Base-by-base conservation (phyloP, 2,329 filamentous ascomycete genomes). In the Zymoseptoria passerinii region DNA sequence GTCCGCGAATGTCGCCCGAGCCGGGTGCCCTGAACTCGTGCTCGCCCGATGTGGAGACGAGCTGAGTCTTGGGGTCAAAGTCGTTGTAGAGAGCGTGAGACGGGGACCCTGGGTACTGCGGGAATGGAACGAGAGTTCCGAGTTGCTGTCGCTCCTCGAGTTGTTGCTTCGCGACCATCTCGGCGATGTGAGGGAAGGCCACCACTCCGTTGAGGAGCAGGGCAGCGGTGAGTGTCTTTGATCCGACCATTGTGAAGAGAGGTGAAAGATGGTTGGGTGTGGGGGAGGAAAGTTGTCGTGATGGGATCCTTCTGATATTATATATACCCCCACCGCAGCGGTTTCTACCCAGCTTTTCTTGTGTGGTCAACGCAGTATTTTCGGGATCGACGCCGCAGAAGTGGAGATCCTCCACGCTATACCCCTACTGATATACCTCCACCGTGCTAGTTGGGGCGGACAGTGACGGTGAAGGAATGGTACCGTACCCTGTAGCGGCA, bases 31-130 rank as follows among this genome's bases (percentile, higher is more conserved):
- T 50, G 28, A 54, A 71, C 19, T 60, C 66, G 53, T 70, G 63
- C 1, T 63, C 58, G n/a, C 69, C 69, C 28, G 64, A 63, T 10
- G 58, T 64, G 19, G 63, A 65, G 28, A 71, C 62, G 18, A 62
- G 61, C 52, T 71, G 69, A 13, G 62, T 49, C 2, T 53, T 61
- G 7, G 69, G 62, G 53, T 71, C 65, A 58, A 71, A 71, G 8
- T 60, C 56, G 61, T 59, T 55, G 56, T 63, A 67, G 1, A 52
- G 27, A 9, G 63, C 65, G 50, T 67, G 65, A 9, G 28, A 18
- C 10, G 65, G 65, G 3, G 55, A 35, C 16, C 65, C 65, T 40
- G 65, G 65, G 49, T 49, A 66, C 28, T 66, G 64, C 54, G 65
- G 65, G 55, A 67, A 67, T 4, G 62, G 55, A 4, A 60, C 53